Conservation (phyloP, 75 land plant species). For the Selaginella moellendorffii region DNA sequence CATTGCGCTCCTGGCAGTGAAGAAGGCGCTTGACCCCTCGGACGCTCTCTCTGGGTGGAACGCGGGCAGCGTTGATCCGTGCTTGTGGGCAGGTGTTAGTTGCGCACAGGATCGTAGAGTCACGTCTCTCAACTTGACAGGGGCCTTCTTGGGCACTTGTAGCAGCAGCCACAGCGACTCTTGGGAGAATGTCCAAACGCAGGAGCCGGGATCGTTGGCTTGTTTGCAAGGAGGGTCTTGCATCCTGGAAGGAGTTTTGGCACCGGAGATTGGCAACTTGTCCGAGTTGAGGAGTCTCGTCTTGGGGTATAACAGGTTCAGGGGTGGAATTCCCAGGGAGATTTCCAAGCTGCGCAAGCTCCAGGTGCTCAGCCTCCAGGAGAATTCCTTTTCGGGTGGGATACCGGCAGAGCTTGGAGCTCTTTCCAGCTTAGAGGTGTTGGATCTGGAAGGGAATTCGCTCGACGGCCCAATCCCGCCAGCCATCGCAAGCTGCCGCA, state of each 20-base stretch:
- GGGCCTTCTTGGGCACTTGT: no score
- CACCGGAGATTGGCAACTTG: slow-evolving; percentile 21
- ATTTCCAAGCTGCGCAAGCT: slow-evolving; percentile 17
- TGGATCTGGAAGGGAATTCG: slow-evolving; percentile 34
- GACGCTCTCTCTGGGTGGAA: slow-evolving; percentile 35
- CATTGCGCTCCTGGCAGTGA: slow-evolving; percentile 25
- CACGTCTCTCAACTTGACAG: slow-evolving; percentile 19
- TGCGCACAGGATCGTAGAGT: slow-evolving; percentile 27
- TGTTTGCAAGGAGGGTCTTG: neutral
- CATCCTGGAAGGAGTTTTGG: slow-evolving; percentile 21
- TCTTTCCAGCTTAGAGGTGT: slow-evolving; percentile 21
- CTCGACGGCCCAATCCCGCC: slow-evolving; percentile 32
- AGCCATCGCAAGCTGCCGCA: slow-evolving; percentile 15
- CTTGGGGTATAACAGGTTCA: slow-evolving; percentile 23
- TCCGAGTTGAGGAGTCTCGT: slow-evolving; percentile 28
- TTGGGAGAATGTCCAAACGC: neutral
- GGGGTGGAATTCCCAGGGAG: slow-evolving; percentile 30
- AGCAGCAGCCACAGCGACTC: neutral
- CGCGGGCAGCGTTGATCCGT: slow-evolving; percentile 13
- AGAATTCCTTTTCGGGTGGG: slow-evolving; percentile 40
- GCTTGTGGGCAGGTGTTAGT: slow-evolving; percentile 40
- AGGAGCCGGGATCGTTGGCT: neutral
- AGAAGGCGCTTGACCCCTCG: slow-evolving; percentile 24
- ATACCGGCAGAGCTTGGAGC: slow-evolving; percentile 29
- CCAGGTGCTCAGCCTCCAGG: slow-evolving; percentile 30